Evolutionary conservation across 176 grass and related monocot species (phyloP).

Genomic region (Carex cristatella): DNA sequence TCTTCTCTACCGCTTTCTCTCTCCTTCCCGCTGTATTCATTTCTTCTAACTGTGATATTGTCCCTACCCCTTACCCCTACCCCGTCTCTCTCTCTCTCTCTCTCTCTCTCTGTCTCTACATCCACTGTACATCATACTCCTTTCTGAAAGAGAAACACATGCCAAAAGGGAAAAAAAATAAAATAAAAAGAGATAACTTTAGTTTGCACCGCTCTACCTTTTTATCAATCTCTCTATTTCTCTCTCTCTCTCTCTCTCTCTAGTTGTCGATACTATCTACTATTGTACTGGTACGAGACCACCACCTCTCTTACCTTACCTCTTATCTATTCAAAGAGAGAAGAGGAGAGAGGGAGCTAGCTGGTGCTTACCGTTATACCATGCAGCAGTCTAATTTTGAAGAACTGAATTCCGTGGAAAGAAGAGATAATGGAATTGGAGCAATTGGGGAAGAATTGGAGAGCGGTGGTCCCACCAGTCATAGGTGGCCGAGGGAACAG

Average conservation of each 20-base stretch:
- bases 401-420: background rate
- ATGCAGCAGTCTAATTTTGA: constrained; percentile 12
- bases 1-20: constrained; percentile 48
- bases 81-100: background rate
- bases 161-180: constrained; percentile 34
- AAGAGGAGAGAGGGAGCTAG: background rate
- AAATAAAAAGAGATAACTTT: constrained; percentile 42
- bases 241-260: constrained; percentile 2
- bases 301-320: background rate
- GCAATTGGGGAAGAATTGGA: constrained; percentile 22
- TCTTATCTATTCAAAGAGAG: background rate
- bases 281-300: constrained; percentile 1
- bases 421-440: constrained; percentile 6
- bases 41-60: constrained; percentile 34
- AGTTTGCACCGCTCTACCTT: constrained; percentile 44
- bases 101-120: constrained; percentile 23
- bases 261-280: background rate
- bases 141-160: constrained; percentile 22
- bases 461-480: constrained; percentile 36
- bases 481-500: constrained; percentile 91
- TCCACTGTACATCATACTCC: constrained; percentile 24
- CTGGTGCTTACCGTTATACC: background rate
- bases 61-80: constrained; percentile 24
- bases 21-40: constrained; percentile 29
- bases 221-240: constrained; percentile 13